phyloP scores from a whole-genome alignment of 495 filamentous ascomycete species.

The Chaetomium fimeti region DNA sequence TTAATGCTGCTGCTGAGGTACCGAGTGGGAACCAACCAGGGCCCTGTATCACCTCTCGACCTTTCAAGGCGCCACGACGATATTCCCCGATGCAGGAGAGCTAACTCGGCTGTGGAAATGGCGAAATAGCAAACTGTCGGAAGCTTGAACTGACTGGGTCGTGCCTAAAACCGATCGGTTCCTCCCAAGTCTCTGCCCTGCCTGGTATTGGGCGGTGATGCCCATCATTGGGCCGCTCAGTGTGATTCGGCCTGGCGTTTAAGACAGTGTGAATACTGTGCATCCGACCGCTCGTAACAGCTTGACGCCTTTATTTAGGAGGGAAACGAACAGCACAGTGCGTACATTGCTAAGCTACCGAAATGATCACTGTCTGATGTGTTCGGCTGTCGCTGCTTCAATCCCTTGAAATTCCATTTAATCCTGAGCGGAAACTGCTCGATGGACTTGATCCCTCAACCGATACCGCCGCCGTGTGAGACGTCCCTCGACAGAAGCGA shows the following conservation, averaged over 20 bases:
- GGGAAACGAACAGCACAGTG: constrained; percentile 8
- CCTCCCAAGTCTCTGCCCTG: not conserved
- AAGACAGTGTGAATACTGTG: constrained; percentile 10
- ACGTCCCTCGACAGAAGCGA: not conserved
- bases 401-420: not conserved
- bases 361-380: constrained; percentile 19
- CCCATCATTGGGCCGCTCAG: constrained; percentile 13
- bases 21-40: constrained; percentile 8
- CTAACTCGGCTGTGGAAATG: not conserved
- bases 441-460: not conserved
- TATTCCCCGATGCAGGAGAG: constrained; percentile 6
- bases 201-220: constrained; percentile 16
- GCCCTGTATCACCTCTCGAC: not conserved
- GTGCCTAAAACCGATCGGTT: constrained; percentile 5
- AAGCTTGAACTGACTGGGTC: constrained; percentile 4
- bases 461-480: not conserved
- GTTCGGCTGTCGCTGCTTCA: not conserved
- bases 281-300: not conserved
- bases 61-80: constrained; percentile 1
- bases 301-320: not conserved
- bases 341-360: not conserved
- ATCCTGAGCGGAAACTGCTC: not conserved
- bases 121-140: not conserved
- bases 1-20: not conserved
- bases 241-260: constrained; percentile 15